A percentile compares a stretch with the other conserved stretches of the same genome.
Evolutionary conservation across 2,329 filamentous ascomycete genomes (phyloP).

Genomic region (Neonectria sp.): DNA sequence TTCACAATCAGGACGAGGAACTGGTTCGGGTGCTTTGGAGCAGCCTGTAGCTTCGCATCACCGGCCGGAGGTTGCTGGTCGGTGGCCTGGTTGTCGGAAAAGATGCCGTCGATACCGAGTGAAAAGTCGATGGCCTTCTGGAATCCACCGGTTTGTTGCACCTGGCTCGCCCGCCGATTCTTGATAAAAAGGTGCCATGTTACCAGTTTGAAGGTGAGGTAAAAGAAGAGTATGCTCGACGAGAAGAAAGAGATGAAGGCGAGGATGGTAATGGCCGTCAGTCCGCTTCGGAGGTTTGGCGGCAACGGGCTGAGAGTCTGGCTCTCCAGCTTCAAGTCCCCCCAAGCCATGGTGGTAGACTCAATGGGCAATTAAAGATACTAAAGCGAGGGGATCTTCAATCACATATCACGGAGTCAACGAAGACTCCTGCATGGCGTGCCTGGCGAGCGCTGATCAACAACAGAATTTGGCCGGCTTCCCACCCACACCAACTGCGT

Average conservation of each 20-base stretch:
- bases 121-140: slow-evolving; percentile 52
- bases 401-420: background rate
- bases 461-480: background rate
- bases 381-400: background rate
- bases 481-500: background rate
- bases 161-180: slow-evolving; percentile 21
- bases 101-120: slow-evolving; percentile 54
- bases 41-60: slow-evolving; percentile 34
- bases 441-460: background rate
- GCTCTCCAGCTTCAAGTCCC: slow-evolving; percentile 37
- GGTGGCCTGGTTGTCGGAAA: slow-evolving; percentile 27
- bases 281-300: slow-evolving; percentile 42
- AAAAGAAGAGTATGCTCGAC: slow-evolving; percentile 49
- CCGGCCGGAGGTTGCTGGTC: background rate
- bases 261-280: slow-evolving; percentile 50
- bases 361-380: background rate
- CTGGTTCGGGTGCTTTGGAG: slow-evolving; percentile 69
- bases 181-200: slow-evolving; percentile 48
- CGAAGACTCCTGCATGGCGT: slow-evolving; percentile 8
- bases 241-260: slow-evolving; percentile 51
- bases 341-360: slow-evolving; percentile 43
- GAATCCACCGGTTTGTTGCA: slow-evolving; percentile 27
- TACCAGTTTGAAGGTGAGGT: slow-evolving; percentile 51
- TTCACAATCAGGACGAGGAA: slow-evolving; percentile 80
- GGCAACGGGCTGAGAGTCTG: slow-evolving; percentile 46